Evolutionary conservation across 306 rosid species (phyloP), one percentile per base, ranked within the genome.

Genomic region (Trifolium fragiferum): DNA sequence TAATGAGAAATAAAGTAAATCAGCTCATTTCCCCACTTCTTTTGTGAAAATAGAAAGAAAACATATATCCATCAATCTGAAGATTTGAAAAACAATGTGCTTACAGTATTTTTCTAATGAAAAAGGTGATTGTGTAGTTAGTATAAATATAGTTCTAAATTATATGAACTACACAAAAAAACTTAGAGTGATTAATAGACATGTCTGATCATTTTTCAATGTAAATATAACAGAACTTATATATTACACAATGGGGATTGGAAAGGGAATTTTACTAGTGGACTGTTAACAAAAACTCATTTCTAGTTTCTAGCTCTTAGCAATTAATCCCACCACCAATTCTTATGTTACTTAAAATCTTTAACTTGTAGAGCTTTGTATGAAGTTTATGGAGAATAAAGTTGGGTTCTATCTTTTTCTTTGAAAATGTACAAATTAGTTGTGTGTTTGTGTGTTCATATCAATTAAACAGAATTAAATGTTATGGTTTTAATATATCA

Each of bases 381-480:
- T 21, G 33, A 40, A 37, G 2, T 43, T 41, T 43, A 4, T 12
- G 57, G 13, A 59, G n/a, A 46, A 16, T 23, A 57, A 53, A 57
- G 76, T 41, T 27, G 47, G n/a, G 47, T 59, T 41, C 66, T 40
- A n/a, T 40, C 67, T 33, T 21, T 40, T 55, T 23, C 68, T 44
- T 44, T 73, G 59, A 46, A 53, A 53, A 53, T 53, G 25, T 54
- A 13, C 32, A 54, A 54, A 9, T 21, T 19, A 10, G 15, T 1
- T 54, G 30, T 19, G 23, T 50, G 53, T 46, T 15, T 15, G 10
- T 54, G 30, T 54, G 60, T 54, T 54, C 32, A 54, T 20, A 9
- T 16, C 27, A 16, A 21, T 9, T 9, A 8, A 16, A 54, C 30
- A 4, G 20, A 54, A 55, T 55, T 12, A 20, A 55, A 55, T 55